phyloP scores from a whole-genome alignment of 495 filamentous ascomycete species.

The Xylaria scruposa region DNA sequence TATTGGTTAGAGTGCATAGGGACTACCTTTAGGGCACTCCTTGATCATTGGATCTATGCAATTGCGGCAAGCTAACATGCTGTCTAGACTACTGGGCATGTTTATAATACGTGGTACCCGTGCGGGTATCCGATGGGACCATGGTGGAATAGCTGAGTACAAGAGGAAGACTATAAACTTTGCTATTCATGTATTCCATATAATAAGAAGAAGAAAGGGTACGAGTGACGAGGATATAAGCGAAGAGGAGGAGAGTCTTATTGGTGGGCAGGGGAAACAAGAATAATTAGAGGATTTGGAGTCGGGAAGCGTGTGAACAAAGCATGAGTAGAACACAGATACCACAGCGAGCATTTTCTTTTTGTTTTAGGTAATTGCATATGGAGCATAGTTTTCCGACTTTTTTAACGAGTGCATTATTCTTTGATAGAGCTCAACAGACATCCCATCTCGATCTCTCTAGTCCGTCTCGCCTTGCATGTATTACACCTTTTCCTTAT shows the following conservation, averaged over 20 bases:
- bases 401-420: too few relatives aligned
- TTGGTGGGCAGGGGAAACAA: slow-evolving; percentile 8
- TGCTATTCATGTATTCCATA: background rate
- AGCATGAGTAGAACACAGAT: background rate
- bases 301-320: background rate
- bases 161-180: background rate
- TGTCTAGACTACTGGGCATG: background rate
- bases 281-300: background rate
- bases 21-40: background rate
- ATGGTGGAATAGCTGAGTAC: slow-evolving; percentile 11
- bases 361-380: too few relatives aligned
- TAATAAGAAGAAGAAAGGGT: background rate
- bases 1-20: background rate
- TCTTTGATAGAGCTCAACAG: too few relatives aligned
- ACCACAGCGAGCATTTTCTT: slow-evolving; percentile 2
- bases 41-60: background rate
- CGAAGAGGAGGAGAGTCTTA: slow-evolving; percentile 5
- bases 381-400: too few relatives aligned
- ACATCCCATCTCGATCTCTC: too few relatives aligned
- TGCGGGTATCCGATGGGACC: background rate
- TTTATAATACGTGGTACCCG: background rate
- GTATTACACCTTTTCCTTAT: too few relatives aligned
- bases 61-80: background rate
- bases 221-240: background rate
- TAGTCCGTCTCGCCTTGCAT: too few relatives aligned